phyloP scores from a whole-genome alignment of 2,329 filamentous ascomycete genomes.

The Penicillium sp. region DNA sequence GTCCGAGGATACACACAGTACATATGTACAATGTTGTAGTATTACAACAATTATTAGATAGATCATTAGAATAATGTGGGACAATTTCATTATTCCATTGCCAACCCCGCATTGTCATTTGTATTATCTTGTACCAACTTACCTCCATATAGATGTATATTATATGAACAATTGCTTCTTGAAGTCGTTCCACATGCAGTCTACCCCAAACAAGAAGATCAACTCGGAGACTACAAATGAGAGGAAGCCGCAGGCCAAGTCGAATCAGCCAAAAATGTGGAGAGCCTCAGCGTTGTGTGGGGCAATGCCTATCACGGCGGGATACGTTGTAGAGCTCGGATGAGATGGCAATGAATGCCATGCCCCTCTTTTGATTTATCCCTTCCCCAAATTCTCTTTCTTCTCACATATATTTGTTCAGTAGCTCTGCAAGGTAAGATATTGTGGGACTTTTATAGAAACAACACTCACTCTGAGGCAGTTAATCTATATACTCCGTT shows the following conservation, averaged over 20 bases:
- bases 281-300: conserved; percentile 17
- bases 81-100: neutral
- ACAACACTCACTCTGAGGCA: neutral
- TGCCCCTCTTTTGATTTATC: conserved; percentile 19
- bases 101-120: neutral
- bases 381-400: neutral
- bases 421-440: neutral
- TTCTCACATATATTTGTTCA: neutral
- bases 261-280: conserved; percentile 10
- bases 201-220: neutral
- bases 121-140: neutral
- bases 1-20: neutral
- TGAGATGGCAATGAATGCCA: conserved; percentile 8
- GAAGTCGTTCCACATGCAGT: neutral
- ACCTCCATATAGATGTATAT: neutral
- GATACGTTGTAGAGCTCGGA: neutral
- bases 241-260: conserved; percentile 6
- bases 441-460: neutral
- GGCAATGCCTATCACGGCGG: conserved; percentile 1
- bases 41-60: too few relatives aligned
- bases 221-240: conserved; percentile 1
- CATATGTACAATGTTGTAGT: too few relatives aligned
- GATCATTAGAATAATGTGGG: neutral
- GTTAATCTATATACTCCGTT: conserved; percentile 1
- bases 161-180: neutral